Conservation (phyloP, 2,329 filamentous ascomycete genomes). For the Ophiostoma fasciatum region DNA sequence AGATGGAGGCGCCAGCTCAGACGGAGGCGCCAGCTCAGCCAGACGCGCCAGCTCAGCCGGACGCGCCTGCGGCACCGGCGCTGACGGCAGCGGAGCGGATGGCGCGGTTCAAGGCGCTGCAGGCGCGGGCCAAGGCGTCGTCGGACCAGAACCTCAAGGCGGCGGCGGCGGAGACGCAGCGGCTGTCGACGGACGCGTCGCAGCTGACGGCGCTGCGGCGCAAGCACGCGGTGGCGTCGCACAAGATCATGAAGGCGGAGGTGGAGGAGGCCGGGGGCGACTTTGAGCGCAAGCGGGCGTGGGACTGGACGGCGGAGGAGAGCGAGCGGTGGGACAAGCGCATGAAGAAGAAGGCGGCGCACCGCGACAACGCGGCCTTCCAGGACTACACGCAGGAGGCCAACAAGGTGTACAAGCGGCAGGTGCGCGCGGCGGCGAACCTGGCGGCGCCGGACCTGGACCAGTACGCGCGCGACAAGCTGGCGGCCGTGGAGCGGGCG, state of each 20-base stretch:
- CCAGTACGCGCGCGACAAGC: slow-evolving; percentile 75
- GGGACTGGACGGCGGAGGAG: slow-evolving; percentile 97
- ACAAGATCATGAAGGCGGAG: slow-evolving; percentile 88
- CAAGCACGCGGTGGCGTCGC: slow-evolving; percentile 72
- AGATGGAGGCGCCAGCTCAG: background rate
- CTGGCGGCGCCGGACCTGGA: slow-evolving; percentile 62
- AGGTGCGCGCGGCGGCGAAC: slow-evolving; percentile 45
- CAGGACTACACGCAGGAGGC: slow-evolving; percentile 78
- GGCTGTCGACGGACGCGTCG: slow-evolving; percentile 60
- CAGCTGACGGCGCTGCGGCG: slow-evolving; percentile 68
- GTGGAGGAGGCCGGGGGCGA: slow-evolving; percentile 74
- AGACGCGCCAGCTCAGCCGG: background rate
- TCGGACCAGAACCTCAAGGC: slow-evolving; percentile 67
- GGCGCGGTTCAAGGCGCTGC: slow-evolving; percentile 75
- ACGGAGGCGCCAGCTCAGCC: background rate
- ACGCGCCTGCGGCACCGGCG: background rate
- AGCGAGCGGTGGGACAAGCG: slow-evolving; percentile 87
- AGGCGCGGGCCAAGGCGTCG: slow-evolving; percentile 63
- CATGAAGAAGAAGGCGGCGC: slow-evolving; percentile 68
- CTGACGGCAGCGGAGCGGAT: slow-evolving; percentile 41
- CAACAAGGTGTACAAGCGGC: slow-evolving; percentile 85
- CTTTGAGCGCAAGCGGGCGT: slow-evolving; percentile 94
- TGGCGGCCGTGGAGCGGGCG: slow-evolving; percentile 69
- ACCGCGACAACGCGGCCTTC: slow-evolving; percentile 77
- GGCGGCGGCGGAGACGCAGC: slow-evolving; percentile 68